A percentile compares a stretch with the other conserved stretches of the same genome.
Evolutionary conservation across 768 basidiomycete species (phyloP).

Genomic region (Pisolithus albus): DNA sequence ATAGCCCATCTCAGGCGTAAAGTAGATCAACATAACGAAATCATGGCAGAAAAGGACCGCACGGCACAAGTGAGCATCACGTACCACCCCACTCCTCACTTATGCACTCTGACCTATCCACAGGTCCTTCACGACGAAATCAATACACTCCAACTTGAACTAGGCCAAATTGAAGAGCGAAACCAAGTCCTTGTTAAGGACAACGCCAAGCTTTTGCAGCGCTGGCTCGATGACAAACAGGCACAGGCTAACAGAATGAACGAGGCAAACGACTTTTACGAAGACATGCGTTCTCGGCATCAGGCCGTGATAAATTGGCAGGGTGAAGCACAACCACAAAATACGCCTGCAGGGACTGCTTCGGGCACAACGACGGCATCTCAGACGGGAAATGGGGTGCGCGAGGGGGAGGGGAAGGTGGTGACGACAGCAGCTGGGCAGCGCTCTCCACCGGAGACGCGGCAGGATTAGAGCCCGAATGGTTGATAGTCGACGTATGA

Average conservation of each 20-base stretch:
- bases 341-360: conserved; percentile 1
- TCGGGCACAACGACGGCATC: conserved; percentile 33
- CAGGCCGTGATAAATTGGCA: conserved; percentile 56
- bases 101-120: conserved; percentile 2
- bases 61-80: conserved; percentile 68
- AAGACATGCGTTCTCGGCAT: conserved; percentile 74
- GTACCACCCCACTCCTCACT: not conserved
- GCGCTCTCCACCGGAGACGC: conserved; percentile 61
- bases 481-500: conserved; percentile 63
- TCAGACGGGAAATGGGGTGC: conserved; percentile 39
- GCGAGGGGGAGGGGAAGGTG: conserved; percentile 31
- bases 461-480: conserved; percentile 86
- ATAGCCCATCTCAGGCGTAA: conserved; percentile 61
- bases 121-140: conserved; percentile 95
- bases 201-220: conserved; percentile 90
- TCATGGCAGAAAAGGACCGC: conserved; percentile 84
- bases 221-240: conserved; percentile 96
- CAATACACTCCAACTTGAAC: conserved; percentile 83
- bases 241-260: conserved; percentile 92
- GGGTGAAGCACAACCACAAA: not conserved
- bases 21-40: conserved; percentile 76
- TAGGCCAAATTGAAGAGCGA: conserved; percentile 81
- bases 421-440: conserved; percentile 59
- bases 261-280: conserved; percentile 84
- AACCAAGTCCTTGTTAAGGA: conserved; percentile 85